phyloP scores from a whole-genome alignment of 2,329 filamentous ascomycete species.

The Camptophora hylomeconis region DNA sequence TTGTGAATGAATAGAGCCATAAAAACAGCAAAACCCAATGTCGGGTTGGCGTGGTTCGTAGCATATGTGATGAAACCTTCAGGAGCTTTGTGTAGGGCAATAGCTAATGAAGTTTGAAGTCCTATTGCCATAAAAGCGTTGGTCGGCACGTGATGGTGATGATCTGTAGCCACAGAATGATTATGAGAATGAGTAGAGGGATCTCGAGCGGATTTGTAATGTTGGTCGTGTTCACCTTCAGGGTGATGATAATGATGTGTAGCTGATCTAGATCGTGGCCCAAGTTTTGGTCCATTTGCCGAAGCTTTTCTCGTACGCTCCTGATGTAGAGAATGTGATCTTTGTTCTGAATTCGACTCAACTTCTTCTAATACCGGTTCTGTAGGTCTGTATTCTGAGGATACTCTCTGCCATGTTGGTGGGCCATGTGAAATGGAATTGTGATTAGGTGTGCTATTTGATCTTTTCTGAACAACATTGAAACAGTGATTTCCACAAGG shows the following conservation, averaged over 20 bases:
- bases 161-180: constrained; percentile 29
- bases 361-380: too few species aligned
- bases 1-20: constrained; percentile 96
- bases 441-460: constrained; percentile 3
- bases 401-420: constrained; percentile 3
- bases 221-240: constrained; percentile 10
- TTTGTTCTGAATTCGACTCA: not conserved
- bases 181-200: constrained; percentile 10
- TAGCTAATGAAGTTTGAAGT: constrained; percentile 90
- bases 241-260: constrained; percentile 17
- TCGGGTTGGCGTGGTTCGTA: constrained; percentile 88
- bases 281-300: not conserved
- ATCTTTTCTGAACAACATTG: constrained; percentile 26
- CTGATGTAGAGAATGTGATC: constrained; percentile 1
- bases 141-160: constrained; percentile 89
- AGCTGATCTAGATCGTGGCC: constrained; percentile 12
- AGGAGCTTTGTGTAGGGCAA: constrained; percentile 90
- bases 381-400: too few species aligned
- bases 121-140: constrained; percentile 91
- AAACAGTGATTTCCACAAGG: constrained; percentile 49
- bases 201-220: constrained; percentile 3
- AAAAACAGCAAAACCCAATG: constrained; percentile 81
- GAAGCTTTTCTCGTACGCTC: not conserved
- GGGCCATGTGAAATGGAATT: not conserved
- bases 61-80: constrained; percentile 84